Base-by-base conservation (phyloP, 805 yeast genomes). In the Wickerhamiella galacta region DNA sequence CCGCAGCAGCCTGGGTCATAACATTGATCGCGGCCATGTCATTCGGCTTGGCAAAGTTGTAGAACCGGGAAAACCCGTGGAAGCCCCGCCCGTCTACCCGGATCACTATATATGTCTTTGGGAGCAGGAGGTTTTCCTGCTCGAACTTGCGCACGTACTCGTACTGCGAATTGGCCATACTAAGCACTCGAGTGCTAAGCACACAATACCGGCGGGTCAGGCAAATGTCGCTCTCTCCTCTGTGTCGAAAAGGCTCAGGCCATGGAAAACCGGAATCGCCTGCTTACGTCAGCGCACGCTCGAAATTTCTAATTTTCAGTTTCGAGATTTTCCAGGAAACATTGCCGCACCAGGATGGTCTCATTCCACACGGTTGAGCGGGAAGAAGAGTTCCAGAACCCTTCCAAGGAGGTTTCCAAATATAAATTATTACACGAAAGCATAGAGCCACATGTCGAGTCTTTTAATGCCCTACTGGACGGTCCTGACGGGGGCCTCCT, bases 61-160 rank as follows among this genome's bases (percentile, higher is more conserved):
- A 90, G 36, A 59, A 56, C 23, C 65, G 65, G 2, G 93, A 73
- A 45, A 90, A 76, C 40, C 49, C 48, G 56, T 90, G 98, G 52
- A 90, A 90, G 16, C 94, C 93, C 41, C 90, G 68, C 1, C 98
- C 98, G 48, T 90, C 98, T 0, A 90, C 72, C 27, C 98, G 63
- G 3, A 90, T 69, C 7, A 90, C 75, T 6, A 90, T 72, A 53
- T 74, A 75, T 0, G 92, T 72, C 37, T 81, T 76, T 2, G 85
- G 94, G 1, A 90, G 63, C 4, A 90, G 62, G 20, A 57, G 56
- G 42, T 71, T 70, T 36, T 79, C 87, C 20, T 68, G 59, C 52
- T 90, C 98, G 53, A 81, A 90, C 34, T 58, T 56, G 45, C 71
- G 74, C 28, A 85, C 96, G 51, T 87, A 90, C 51, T 85, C 95